These are phyloP conservation scores for Ophiostoma tasmaniense DNA, from an alignment of 2,329 filamentous ascomycete genomes.

Conservation along the genomic window DNA sequence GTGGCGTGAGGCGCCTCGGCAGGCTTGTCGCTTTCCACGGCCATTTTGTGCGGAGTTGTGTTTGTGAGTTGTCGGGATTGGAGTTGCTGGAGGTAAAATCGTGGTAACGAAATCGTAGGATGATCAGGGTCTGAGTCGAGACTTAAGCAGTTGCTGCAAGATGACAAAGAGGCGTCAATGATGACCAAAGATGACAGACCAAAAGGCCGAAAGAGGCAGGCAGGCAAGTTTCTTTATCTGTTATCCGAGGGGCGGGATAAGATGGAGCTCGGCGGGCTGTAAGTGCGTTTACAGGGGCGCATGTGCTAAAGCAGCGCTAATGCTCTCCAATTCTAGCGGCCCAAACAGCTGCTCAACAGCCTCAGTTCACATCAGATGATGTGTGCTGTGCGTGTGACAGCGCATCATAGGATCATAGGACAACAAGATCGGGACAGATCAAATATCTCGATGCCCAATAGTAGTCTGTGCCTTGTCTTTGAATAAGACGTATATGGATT, in stretches of 20 bases:
- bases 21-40: slow-evolving; percentile 10
- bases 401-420: too few species aligned
- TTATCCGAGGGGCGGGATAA: background rate
- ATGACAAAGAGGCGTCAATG: background rate
- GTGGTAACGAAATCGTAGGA: background rate
- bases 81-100: background rate
- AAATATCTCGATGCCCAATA: too few species aligned
- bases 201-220: background rate
- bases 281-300: background rate
- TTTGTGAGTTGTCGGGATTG: background rate
- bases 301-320: background rate
- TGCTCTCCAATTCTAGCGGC: too few species aligned
- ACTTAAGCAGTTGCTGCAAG: background rate
- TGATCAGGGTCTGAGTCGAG: background rate
- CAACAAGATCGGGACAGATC: too few species aligned
- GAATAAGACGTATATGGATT: too few species aligned
- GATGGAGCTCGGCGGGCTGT: background rate
- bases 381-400: too few species aligned
- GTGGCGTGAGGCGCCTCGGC: slow-evolving; percentile 5
- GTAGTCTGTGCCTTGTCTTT: too few species aligned
- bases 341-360: too few species aligned
- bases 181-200: background rate
- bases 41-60: background rate
- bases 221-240: background rate
- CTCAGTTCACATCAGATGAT: too few species aligned